Percentiles rank a stretch among this genome's conserved stretches.
Evolutionary conservation across 1,284 basidiomycete genomes (phyloP).

Genomic region (Fistulinella cinereoalba): DNA sequence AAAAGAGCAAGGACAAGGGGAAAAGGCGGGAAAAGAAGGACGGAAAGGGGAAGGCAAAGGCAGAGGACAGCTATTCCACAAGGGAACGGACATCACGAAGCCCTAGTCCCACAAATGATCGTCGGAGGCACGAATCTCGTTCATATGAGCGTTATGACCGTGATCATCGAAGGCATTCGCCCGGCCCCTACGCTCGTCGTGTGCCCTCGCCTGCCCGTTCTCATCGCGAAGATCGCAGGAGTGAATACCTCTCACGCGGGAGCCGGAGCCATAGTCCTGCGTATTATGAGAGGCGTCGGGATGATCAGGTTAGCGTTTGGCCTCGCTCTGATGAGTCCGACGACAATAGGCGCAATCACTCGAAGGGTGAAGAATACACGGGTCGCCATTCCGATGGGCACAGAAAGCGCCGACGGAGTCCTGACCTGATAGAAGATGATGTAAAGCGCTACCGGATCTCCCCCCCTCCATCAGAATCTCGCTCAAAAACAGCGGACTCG

Average conservation of each 20-base stretch:
- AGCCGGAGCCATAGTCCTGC: constrained; percentile 33
- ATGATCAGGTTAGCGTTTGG: constrained; percentile 33
- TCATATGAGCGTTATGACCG: constrained; percentile 37
- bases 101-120: constrained; percentile 25
- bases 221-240: constrained; percentile 24
- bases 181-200: constrained; percentile 39
- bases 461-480: constrained; percentile 32
- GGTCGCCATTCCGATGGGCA: constrained; percentile 25
- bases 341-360: constrained; percentile 33
- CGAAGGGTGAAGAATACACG: constrained; percentile 20
- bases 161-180: constrained; percentile 32
- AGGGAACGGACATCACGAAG: constrained; percentile 39
- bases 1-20: constrained; percentile 74
- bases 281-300: constrained; percentile 24
- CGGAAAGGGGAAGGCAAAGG: constrained; percentile 53
- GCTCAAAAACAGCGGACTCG: constrained; percentile 23
- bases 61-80: constrained; percentile 34
- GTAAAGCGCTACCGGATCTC: constrained; percentile 44
- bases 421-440: constrained; percentile 34
- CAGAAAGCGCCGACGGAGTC: constrained; percentile 49
- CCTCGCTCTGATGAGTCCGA: constrained; percentile 50
- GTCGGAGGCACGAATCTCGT: constrained; percentile 34
- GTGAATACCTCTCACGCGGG: constrained; percentile 26
- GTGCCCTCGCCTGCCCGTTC: constrained; percentile 36
- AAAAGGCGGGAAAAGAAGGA: constrained; percentile 60